Conservation (phyloP, 1,284 basidiomycete genomes). For the Leucoagaricus sp. region DNA sequence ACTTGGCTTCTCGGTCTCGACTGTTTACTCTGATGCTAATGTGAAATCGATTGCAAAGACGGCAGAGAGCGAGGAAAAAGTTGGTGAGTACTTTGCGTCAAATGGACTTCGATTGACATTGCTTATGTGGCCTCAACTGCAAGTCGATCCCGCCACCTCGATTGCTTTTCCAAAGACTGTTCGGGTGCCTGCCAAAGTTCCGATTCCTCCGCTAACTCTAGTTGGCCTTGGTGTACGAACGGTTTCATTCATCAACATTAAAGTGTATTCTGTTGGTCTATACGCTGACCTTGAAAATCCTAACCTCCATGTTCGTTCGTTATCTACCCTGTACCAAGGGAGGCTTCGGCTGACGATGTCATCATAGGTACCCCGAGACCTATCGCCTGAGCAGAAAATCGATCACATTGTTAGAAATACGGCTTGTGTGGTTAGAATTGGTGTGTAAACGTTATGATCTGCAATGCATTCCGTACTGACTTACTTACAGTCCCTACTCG, state of each 20-base stretch:
- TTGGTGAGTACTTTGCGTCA: slow-evolving; percentile 16
- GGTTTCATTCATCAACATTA: slow-evolving; percentile 80
- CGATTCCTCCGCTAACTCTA: slow-evolving; percentile 63
- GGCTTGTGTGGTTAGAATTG: slow-evolving; percentile 75
- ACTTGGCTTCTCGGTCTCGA: slow-evolving; percentile 19
- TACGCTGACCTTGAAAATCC: slow-evolving; percentile 77
- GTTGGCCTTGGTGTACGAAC: slow-evolving; percentile 83
- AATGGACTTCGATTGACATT: not conserved
- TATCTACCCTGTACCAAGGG: not conserved
- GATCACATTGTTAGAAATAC: slow-evolving; percentile 66
- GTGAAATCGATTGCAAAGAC: slow-evolving; percentile 7
- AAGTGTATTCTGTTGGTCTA: slow-evolving; percentile 86
- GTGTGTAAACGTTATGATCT: slow-evolving; percentile 36
- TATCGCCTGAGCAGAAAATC: slow-evolving; percentile 70
- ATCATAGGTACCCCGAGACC: slow-evolving; percentile 34
- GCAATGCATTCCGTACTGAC: not conserved
- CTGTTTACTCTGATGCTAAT: slow-evolving; percentile 33
- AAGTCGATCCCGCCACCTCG: slow-evolving; percentile 72
- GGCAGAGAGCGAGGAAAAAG: slow-evolving; percentile 21
- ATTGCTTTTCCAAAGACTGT: slow-evolving; percentile 71
- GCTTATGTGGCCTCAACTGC: too few relatives aligned
- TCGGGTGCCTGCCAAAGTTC: slow-evolving; percentile 58
- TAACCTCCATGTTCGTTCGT: slow-evolving; percentile 48
- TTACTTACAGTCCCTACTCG: slow-evolving; percentile 71
- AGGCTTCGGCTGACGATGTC: not conserved